Conservation (phyloP, 352 stramenopile genomes). For the Phytophthora gonapodyides region DNA sequence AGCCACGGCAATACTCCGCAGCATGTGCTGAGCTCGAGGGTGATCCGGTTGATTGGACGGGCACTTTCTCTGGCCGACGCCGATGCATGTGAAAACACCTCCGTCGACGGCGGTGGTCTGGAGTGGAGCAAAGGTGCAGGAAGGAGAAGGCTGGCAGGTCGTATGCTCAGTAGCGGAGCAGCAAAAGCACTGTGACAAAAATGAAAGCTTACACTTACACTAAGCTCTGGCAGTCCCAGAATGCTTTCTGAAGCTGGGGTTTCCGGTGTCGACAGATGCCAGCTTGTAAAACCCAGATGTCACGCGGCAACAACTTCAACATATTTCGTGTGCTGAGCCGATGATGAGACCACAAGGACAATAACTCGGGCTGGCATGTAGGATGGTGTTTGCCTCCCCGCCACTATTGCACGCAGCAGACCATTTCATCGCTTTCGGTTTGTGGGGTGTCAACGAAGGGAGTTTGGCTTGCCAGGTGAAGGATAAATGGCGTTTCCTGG, state of each 20-base stretch:
- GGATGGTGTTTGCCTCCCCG: too few species aligned
- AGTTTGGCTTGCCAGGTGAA: too few species aligned
- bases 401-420: too few species aligned
- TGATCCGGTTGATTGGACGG: slow-evolving; percentile 39
- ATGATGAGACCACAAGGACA: too few species aligned
- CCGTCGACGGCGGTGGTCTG: neutral
- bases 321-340: neutral
- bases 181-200: too few species aligned
- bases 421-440: too few species aligned
- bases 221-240: neutral
- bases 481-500: too few species aligned
- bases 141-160: neutral
- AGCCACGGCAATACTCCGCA: slow-evolving; percentile 11
- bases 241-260: neutral
- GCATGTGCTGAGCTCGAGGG: slow-evolving; percentile 9
- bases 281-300: neutral
- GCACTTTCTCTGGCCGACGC: slow-evolving; percentile 21
- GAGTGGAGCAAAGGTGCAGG: too few species aligned
- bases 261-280: neutral
- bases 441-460: too few species aligned
- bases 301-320: neutral
- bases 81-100: slow-evolving; percentile 15
- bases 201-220: neutral
- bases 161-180: neutral
- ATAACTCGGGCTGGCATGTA: too few species aligned